Evolutionary conservation across 768 basidiomycete genomes (phyloP), one percentile per base, ranked within the genome.

Genomic region (Rhodotorula kratochvilovae): DNA sequence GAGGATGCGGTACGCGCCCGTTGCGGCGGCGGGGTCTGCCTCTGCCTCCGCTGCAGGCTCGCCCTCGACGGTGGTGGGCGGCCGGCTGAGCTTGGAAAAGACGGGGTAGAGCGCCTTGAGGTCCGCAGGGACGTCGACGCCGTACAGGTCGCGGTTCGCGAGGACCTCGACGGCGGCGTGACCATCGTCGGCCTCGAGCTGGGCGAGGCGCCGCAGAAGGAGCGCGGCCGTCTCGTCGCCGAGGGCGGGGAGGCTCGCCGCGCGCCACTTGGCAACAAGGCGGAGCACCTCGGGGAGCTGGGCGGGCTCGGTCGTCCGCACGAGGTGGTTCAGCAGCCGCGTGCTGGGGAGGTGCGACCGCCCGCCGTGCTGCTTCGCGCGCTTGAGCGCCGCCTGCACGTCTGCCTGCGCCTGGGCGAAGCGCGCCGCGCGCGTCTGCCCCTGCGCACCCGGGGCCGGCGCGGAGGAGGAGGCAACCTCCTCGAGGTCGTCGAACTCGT

Each of bases 91-190:
- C 25, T 25, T 15, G 17, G 21, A 3, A 42, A 71, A 67, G 55
- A 71, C 35, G 25, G 56, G 50, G 62, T 71, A 67, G 11, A 66
- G 33, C 3, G 54, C 27, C 27, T 27, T 2, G n/a, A 71, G 33
- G 23, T 54, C 42, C 1, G 19, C 21, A 1, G 65, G 65, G 33
- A 67, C 35, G 50, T 71, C 66, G 25, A 60, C 45, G 46, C 70
- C 61, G 57, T 60, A 71, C n/a, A 5, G 25, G 21, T 56, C n/a
- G 3, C 70, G 48, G 61, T 67, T 45, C 2, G 48, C 36, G 23
- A 71, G 36, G 4, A 71, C 48, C 21, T 50, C 36, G 50, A 67
- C 55, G 17, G 35, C 61, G n/a, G 27, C 33, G 35, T 29, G 31
- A 2, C 31, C 45, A 25, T 36, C 15, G 25, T 43, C 50, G 27